These are phyloP conservation scores for Verticillium isaacii DNA, from an alignment of 2,329 filamentous ascomycete genomes.

Conservation along the genomic window DNA sequence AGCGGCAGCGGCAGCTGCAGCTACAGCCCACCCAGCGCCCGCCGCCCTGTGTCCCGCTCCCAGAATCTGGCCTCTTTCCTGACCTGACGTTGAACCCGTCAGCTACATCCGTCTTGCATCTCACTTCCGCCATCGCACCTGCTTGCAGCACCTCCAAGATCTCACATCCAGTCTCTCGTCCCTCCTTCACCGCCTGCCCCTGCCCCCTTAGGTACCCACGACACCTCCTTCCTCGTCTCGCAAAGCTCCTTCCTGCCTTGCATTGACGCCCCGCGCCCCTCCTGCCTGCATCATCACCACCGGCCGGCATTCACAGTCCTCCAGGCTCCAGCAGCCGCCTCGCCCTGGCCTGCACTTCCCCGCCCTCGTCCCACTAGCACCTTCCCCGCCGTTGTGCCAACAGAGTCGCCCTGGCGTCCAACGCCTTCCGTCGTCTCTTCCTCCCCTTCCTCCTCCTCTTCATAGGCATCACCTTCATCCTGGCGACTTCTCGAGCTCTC, in stretches of 20 bases:
- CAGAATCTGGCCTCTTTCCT: background rate
- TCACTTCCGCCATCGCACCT: background rate
- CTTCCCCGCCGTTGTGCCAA: background rate
- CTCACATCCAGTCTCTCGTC: background rate
- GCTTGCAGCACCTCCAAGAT: background rate
- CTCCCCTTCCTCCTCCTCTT: slow-evolving; percentile 52
- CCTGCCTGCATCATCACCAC: background rate
- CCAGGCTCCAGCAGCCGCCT: background rate
- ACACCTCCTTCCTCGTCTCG: background rate
- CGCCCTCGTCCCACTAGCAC: background rate
- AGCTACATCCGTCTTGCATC: background rate
- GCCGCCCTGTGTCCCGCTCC: background rate
- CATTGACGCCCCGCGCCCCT: background rate
- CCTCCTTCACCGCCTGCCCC: background rate
- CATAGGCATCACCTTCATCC: slow-evolving; percentile 51
- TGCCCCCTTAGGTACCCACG: background rate
- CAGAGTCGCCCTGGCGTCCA: slow-evolving; percentile 31
- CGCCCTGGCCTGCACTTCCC: background rate
- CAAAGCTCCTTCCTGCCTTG: no score
- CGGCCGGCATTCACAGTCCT: background rate
- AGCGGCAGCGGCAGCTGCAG: background rate
- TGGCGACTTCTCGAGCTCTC: slow-evolving; percentile 60
- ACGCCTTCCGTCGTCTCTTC: slow-evolving; percentile 27
- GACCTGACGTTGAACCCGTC: background rate
- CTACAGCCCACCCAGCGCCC: background rate